Percentiles rank a stretch among this genome's conserved stretches.
Evolutionary conservation across 768 basidiomycete genomes (phyloP).

Genomic region (Clitopilus passeckerianus): DNA sequence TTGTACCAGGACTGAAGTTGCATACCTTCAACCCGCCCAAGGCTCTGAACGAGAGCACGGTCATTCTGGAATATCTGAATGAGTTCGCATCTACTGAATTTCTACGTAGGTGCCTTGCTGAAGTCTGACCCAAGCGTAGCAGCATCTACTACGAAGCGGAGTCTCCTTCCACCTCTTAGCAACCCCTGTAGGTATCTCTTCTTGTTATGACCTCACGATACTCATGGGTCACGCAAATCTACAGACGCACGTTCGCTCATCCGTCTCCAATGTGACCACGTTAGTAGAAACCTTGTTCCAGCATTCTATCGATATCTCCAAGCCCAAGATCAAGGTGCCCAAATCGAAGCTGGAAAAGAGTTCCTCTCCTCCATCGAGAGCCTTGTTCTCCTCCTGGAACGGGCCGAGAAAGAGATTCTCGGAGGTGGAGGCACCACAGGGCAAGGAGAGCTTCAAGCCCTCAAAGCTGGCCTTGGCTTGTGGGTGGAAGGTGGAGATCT

Average conservation of each 20-base stretch:
- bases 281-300: constrained; percentile 60
- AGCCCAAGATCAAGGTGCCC: constrained; percentile 52
- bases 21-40: constrained; percentile 49
- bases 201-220: not conserved
- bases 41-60: constrained; percentile 73
- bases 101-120: not conserved
- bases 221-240: not conserved
- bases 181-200: constrained; percentile 49
- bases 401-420: constrained; percentile 44
- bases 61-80: constrained; percentile 75
- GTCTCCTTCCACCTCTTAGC: constrained; percentile 50
- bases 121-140: constrained; percentile 36
- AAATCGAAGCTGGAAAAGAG: constrained; percentile 47
- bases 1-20: constrained; percentile 68
- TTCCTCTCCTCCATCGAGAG: constrained; percentile 45
- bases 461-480: constrained; percentile 43
- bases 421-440: constrained; percentile 31
- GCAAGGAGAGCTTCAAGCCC: constrained; percentile 31
- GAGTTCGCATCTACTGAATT: constrained; percentile 46
- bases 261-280: constrained; percentile 63
- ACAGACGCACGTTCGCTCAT: constrained; percentile 64
- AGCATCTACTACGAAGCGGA: constrained; percentile 36
- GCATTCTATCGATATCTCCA: constrained; percentile 74
- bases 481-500: constrained; percentile 57
- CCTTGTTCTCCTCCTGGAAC: constrained; percentile 51